Conservation (phyloP, 23 red algal species). For the Gracilaria domingensis region DNA sequence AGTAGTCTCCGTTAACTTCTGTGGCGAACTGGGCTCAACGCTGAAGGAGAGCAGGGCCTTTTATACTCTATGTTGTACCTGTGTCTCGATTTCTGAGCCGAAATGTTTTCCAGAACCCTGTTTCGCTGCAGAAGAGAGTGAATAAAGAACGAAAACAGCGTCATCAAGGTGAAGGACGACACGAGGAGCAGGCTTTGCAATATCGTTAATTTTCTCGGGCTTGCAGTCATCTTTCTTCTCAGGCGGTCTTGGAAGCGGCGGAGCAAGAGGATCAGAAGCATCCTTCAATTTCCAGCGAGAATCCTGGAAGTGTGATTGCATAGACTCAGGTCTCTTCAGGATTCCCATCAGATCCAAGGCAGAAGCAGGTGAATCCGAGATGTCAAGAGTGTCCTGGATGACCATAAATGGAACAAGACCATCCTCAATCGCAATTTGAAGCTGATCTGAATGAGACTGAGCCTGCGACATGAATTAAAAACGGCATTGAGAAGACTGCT, state of each 20-base stretch:
- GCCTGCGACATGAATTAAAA: background rate
- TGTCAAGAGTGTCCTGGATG: background rate
- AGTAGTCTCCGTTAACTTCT: too few species aligned
- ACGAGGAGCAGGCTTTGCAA: background rate
- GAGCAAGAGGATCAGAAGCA: background rate
- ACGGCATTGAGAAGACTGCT: conserved; percentile 1
- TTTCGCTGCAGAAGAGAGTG: conserved; percentile 12
- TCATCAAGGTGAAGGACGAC: background rate
- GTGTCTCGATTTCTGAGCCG: background rate
- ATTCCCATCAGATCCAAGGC: background rate
- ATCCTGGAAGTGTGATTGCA: background rate
- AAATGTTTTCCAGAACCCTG: background rate
- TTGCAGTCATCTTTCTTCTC: background rate
- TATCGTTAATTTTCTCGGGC: background rate
- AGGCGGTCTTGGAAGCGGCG: background rate
- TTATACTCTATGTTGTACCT: conserved; percentile 6
- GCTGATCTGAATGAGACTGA: background rate
- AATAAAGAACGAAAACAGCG: conserved; percentile 10
- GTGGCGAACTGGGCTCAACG: background rate
- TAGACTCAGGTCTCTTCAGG: background rate
- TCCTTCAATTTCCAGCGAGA: background rate
- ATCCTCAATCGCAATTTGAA: background rate
- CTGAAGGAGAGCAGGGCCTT: background rate
- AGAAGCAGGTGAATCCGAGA: background rate
- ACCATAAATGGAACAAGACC: background rate